phyloP scores from a whole-genome alignment of 768 basidiomycete genomes.

The Mycena haematopus region DNA sequence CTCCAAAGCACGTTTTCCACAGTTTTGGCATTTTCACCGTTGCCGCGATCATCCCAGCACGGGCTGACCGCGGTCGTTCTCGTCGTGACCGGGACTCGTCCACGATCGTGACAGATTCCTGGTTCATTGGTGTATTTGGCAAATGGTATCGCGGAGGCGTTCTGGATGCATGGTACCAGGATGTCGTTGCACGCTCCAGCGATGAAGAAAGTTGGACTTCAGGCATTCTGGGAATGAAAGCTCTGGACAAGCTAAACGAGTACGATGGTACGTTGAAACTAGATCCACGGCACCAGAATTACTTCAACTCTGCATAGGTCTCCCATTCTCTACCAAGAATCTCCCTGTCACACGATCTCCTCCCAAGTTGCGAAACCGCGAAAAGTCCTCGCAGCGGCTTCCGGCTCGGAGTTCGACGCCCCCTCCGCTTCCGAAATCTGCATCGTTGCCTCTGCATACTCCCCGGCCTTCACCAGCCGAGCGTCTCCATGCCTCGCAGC shows the following conservation, averaged over 20 bases:
- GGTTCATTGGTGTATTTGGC: conserved; percentile 92
- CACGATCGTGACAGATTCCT: conserved; percentile 72
- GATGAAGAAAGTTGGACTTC: conserved; percentile 80
- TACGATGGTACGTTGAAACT: conserved; percentile 56
- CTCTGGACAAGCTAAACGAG: conserved; percentile 71
- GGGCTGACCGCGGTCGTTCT: conserved; percentile 35
- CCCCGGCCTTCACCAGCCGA: conserved; percentile 49
- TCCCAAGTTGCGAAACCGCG: conserved; percentile 63
- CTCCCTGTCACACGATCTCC: conserved; percentile 56
- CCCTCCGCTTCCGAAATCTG: conserved; percentile 85
- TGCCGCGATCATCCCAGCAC: conserved; percentile 72
- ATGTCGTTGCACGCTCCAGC: conserved; percentile 65
- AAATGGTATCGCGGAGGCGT: conserved; percentile 89
- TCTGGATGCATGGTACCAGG: conserved; percentile 82
- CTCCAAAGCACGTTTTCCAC: conserved; percentile 87
- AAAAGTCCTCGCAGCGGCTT: conserved; percentile 55
- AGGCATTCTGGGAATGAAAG: conserved; percentile 78
- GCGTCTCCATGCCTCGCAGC: conserved; percentile 36
- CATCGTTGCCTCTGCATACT: conserved; percentile 77
- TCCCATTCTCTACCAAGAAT: conserved; percentile 58
- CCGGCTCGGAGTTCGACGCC: conserved; percentile 72
- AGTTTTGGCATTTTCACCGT: conserved; percentile 88
- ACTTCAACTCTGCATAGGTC: conserved; percentile 41
- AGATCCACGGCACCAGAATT: conserved; percentile 28
- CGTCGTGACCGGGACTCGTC: conserved; percentile 50